Conservation (phyloP, 139 green algal species). For the Chlamydomonas sp. region DNA sequence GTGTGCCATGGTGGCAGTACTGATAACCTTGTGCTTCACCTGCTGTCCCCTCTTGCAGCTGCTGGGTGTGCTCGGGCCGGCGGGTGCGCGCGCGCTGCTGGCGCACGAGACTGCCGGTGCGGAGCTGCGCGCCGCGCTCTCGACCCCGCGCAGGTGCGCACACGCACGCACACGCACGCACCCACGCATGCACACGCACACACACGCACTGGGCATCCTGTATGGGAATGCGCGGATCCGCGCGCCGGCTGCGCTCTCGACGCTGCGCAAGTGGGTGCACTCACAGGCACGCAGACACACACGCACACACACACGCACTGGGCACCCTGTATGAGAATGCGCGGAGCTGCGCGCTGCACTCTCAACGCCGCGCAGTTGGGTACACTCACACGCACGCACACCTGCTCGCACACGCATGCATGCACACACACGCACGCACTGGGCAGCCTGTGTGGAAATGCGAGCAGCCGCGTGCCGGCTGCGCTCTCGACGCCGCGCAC, state of each 20-base stretch:
- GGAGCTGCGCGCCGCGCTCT: neutral
- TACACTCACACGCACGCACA: neutral
- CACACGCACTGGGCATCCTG: too few relatives aligned
- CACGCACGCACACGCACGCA: conserved; percentile 8
- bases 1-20: too few relatives aligned
- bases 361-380: neutral
- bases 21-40: too few relatives aligned
- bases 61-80: conserved; percentile 3
- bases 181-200: neutral
- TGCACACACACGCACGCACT: neutral
- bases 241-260: too few relatives aligned
- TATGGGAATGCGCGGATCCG: neutral
- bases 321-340: too few relatives aligned
- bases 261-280: too few relatives aligned
- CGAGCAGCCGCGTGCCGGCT: too few relatives aligned
- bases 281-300: too few relatives aligned
- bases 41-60: too few relatives aligned
- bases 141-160: conserved; percentile 6
- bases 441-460: too few relatives aligned
- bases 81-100: neutral
- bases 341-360: neutral
- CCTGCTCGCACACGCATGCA: neutral
- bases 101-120: neutral
- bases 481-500: too few relatives aligned
- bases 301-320: neutral